Conservation (phyloP, 768 basidiomycete species). For the Tylopilus sp. region DNA sequence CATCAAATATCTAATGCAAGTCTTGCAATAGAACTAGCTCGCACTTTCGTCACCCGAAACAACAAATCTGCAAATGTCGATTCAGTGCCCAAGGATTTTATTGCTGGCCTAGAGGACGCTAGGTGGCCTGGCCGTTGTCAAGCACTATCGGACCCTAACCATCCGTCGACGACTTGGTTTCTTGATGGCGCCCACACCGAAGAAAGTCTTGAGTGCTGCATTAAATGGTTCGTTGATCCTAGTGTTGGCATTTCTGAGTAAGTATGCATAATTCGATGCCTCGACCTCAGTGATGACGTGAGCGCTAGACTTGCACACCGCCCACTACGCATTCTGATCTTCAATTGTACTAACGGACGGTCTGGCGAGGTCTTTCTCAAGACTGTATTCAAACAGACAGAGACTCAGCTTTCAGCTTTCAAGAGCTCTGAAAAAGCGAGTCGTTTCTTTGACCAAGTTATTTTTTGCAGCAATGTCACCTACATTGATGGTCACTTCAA, state of each 20-base stretch:
- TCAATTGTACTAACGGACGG: constrained; percentile 93
- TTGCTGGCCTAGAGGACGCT: constrained; percentile 61
- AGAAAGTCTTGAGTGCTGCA: constrained; percentile 85
- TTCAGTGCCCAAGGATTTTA: constrained; percentile 48
- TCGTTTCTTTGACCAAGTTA: constrained; percentile 74
- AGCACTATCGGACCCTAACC: constrained; percentile 59
- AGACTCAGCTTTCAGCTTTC: constrained; percentile 43
- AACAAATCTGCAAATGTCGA: constrained; percentile 16
- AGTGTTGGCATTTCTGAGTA: constrained; percentile 43
- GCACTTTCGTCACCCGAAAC: constrained; percentile 51
- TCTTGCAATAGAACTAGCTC: constrained; percentile 74
- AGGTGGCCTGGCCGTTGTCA: constrained; percentile 97
- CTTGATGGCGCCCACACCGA: constrained; percentile 94
- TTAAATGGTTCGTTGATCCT: constrained; percentile 81
- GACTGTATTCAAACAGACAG: constrained; percentile 51
- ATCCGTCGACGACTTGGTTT: constrained; percentile 68
- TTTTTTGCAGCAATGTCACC: constrained; percentile 97
- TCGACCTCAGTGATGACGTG: constrained; percentile 3
- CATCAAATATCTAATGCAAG: constrained; percentile 90
- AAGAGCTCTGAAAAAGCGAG: constrained; percentile 35
- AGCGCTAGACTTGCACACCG: constrained; percentile 11
- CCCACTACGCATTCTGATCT: constrained; percentile 65
- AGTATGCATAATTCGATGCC: constrained; percentile 7
- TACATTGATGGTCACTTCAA: constrained; percentile 88
- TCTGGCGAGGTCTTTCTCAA: constrained; percentile 71